These are phyloP conservation scores for Entomortierella beljakovae DNA, from an alignment of 192 early-diverging fungal species.

Conservation along the genomic window DNA sequence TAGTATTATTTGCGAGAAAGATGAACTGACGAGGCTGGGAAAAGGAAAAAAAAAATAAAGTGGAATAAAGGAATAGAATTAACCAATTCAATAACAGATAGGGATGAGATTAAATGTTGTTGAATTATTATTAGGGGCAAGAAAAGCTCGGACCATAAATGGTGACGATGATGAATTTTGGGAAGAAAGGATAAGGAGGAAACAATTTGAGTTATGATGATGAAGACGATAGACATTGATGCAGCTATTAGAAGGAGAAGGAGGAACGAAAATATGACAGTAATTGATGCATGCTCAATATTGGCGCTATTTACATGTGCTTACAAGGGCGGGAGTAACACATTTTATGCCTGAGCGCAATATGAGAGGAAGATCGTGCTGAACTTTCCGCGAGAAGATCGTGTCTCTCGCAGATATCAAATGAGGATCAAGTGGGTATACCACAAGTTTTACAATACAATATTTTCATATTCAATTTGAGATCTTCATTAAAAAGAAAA, in stretches of 20 bases:
- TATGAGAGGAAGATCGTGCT: no score
- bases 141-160: not conserved
- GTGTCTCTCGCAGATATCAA: not conserved
- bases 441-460: no score
- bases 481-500: not conserved
- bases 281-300: not conserved
- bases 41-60: not conserved
- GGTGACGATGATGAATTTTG: not conserved
- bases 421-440: no score
- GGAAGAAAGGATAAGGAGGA: no score
- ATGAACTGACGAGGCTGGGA: not conserved
- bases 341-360: slow-evolving; percentile 3
- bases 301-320: not conserved
- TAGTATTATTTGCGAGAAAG: no score
- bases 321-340: not conserved
- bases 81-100: no score
- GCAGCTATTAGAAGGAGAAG: not conserved
- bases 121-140: no score
- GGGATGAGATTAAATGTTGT: not conserved
- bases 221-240: not conserved
- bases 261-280: not conserved
- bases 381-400: not conserved
- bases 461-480: not conserved
- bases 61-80: not conserved
- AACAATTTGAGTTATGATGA: not conserved